Evolutionary conservation across 1,139 yeast species (phyloP).

Genomic region (Diutina sp.): DNA sequence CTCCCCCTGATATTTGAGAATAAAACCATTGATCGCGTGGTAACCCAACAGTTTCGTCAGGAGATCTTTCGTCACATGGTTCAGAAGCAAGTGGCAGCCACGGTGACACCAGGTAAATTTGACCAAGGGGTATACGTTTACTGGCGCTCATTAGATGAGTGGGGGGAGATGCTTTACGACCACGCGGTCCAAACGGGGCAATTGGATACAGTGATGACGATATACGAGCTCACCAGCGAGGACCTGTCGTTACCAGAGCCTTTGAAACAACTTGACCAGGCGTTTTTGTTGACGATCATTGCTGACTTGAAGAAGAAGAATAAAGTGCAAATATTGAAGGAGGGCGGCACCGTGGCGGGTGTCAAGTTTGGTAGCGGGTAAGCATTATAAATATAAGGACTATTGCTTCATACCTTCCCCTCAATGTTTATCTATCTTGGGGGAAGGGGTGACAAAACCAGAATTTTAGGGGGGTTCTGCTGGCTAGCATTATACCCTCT

Average conservation of each 20-base stretch:
- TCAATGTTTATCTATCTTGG: not conserved
- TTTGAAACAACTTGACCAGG: constrained; percentile 51
- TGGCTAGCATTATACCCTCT: not conserved
- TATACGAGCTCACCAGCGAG: constrained; percentile 60
- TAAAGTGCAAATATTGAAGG: constrained; percentile 51
- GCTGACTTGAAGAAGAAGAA: constrained; percentile 53
- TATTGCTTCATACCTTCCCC: not conserved
- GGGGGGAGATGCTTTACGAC: constrained; percentile 47
- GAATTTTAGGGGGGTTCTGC: not conserved
- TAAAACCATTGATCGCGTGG: constrained; percentile 32
- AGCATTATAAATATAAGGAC: not conserved
- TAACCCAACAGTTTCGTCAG: constrained; percentile 41
- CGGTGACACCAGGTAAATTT: constrained; percentile 30
- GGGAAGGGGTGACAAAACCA: not conserved
- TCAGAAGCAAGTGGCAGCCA: constrained; percentile 36
- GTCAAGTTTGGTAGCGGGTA: constrained; percentile 37
- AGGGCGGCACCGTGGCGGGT: constrained; percentile 51
- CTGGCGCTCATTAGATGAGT: constrained; percentile 64
- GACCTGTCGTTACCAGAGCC: constrained; percentile 46
- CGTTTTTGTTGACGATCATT: constrained; percentile 41
- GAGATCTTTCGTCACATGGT: constrained; percentile 51
- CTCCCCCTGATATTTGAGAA: constrained; percentile 34
- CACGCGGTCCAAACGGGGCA: constrained; percentile 64
- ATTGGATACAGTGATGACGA: constrained; percentile 61
- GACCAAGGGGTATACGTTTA: constrained; percentile 40